A percentile compares a stretch with the other conserved stretches of the same genome.
Evolutionary conservation across 75 land plant genomes (phyloP).

Genomic region (Adiantum capillusveneris): DNA sequence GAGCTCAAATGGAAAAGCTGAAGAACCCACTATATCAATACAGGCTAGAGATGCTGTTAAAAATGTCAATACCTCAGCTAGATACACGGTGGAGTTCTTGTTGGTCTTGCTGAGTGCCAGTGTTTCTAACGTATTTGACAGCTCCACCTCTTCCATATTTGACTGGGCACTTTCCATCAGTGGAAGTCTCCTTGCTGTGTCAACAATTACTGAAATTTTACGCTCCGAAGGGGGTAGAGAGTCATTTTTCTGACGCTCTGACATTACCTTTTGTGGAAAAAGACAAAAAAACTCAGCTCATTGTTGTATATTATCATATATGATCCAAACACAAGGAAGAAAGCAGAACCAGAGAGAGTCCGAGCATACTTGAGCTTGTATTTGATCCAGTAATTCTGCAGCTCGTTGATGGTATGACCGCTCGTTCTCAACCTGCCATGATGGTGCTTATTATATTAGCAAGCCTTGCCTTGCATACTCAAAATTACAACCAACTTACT

Average conservation of each 20-base stretch:
- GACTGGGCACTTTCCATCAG: slow-evolving; percentile 15
- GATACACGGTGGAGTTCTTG: slow-evolving; percentile 43
- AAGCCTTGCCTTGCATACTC: no score
- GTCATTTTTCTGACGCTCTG: slow-evolving; percentile 59
- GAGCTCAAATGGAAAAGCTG: no score
- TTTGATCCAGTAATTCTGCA: slow-evolving; percentile 64
- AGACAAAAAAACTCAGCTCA: neutral
- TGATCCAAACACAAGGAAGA: neutral
- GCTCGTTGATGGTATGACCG: slow-evolving; percentile 56
- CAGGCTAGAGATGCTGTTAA: neutral
- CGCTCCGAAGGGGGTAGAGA: slow-evolving; percentile 27
- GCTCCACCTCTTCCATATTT: slow-evolving; percentile 14
- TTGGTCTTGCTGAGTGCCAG: slow-evolving; percentile 7
- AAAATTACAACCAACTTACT: neutral
- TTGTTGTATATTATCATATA: neutral
- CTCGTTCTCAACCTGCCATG: slow-evolving; percentile 66
- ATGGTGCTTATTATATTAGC: no score
- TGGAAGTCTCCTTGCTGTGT: slow-evolving; percentile 28
- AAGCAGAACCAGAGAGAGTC: neutral
- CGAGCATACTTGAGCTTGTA: slow-evolving; percentile 54
- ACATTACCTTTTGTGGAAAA: slow-evolving; percentile 21
- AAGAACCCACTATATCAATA: neutral
- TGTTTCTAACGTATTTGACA: slow-evolving; percentile 18
- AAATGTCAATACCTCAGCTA: slow-evolving; percentile 50
- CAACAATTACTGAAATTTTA: slow-evolving; percentile 4